Evolutionary conservation across 1,284 basidiomycete genomes (phyloP).

Genomic region (Tilletiaria anomala): DNA sequence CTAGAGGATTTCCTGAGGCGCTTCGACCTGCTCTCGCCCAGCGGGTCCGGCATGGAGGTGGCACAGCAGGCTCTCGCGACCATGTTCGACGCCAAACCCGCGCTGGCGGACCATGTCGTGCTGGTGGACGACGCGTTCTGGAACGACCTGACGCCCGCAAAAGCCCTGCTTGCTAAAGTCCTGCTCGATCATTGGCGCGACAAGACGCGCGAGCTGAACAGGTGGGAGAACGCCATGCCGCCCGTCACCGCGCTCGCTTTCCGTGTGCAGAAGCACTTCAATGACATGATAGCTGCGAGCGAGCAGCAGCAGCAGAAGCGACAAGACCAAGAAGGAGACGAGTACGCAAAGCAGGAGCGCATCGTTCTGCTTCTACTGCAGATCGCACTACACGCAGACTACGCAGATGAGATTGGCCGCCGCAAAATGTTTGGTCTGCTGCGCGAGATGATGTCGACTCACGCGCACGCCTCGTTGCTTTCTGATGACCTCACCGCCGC

Average conservation of each 20-base stretch:
- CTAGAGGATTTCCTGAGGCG: slow-evolving; percentile 45
- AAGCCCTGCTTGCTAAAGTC: slow-evolving; percentile 54
- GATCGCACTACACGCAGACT: slow-evolving; percentile 72
- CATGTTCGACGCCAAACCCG: slow-evolving; percentile 51
- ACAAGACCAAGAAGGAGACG: slow-evolving; percentile 8
- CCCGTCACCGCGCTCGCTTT: slow-evolving; percentile 81
- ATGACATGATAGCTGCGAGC: slow-evolving; percentile 14
- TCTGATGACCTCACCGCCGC: slow-evolving; percentile 63
- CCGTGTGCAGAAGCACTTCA: slow-evolving; percentile 55
- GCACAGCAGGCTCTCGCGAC: slow-evolving; percentile 53
- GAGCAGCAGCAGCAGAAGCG: slow-evolving; percentile 9
- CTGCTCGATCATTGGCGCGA: not conserved
- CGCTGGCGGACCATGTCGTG: slow-evolving; percentile 53
- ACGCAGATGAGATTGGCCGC: slow-evolving; percentile 83
- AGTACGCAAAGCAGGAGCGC: slow-evolving; percentile 1
- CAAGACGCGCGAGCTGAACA: slow-evolving; percentile 47
- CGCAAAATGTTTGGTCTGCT: slow-evolving; percentile 61
- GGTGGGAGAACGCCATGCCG: slow-evolving; percentile 63
- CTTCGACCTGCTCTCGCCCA: slow-evolving; percentile 50
- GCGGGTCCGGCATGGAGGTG: slow-evolving; percentile 45
- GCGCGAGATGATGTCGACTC: slow-evolving; percentile 49
- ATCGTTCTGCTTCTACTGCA: slow-evolving; percentile 66
- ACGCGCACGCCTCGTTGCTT: slow-evolving; percentile 48
- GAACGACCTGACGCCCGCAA: slow-evolving; percentile 61
- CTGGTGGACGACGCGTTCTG: slow-evolving; percentile 61